Percentiles rank a stretch among this genome's conserved stretches.
Conservation (phyloP, 495 filamentous ascomycete species). For the Viridothelium virens region DNA sequence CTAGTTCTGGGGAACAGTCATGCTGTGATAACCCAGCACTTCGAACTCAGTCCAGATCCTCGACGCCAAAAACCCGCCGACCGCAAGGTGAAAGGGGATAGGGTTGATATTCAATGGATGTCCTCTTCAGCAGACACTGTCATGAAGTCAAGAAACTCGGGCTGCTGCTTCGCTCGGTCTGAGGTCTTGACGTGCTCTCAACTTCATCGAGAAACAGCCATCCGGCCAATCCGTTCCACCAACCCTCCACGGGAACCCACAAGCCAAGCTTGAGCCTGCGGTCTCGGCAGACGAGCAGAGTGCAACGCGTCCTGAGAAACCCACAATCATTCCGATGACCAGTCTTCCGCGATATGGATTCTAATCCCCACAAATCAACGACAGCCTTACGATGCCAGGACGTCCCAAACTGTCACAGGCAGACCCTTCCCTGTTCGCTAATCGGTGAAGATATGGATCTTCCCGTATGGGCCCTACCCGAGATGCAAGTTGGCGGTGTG, state of each 20-base stretch:
- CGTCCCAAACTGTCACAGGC: not conserved
- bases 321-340: not conserved
- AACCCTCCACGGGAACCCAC: not conserved
- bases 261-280: not conserved
- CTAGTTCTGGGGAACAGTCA: not conserved
- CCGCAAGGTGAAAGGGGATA: not conserved
- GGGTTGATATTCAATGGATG: not conserved
- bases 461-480: not conserved
- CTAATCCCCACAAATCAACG: constrained; percentile 7
- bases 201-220: not conserved
- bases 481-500: not conserved
- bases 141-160: not conserved
- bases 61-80: not conserved
- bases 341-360: not conserved
- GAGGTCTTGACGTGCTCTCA: not conserved
- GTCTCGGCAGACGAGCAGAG: not conserved
- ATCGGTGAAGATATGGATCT: not conserved
- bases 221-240: not conserved
- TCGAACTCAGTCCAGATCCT: not conserved
- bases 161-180: not conserved
- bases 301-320: not conserved
- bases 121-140: not conserved
- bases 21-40: not conserved
- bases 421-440: not conserved
- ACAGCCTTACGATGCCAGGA: not conserved